These are phyloP conservation scores for Hemileia vastatrix DNA, from an alignment of 1,284 basidiomycete genomes.

Conservation along the genomic window DNA sequence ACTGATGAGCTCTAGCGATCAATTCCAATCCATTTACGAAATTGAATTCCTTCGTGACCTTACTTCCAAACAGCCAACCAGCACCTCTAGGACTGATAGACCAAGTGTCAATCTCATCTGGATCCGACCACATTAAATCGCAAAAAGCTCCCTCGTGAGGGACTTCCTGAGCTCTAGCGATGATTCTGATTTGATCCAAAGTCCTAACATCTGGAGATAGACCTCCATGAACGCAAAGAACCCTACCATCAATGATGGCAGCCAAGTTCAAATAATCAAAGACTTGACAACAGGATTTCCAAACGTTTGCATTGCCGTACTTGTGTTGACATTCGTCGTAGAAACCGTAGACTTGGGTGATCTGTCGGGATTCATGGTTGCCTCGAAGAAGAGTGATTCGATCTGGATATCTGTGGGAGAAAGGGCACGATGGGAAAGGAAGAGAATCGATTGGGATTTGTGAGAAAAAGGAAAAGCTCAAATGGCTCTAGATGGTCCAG, in stretches of 20 bases:
- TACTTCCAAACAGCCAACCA: constrained; percentile 83
- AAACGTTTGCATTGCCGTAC: constrained; percentile 83
- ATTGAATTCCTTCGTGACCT: constrained; percentile 85
- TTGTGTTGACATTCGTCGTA: constrained; percentile 97
- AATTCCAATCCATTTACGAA: constrained; percentile 72
- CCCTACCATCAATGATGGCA: constrained; percentile 83
- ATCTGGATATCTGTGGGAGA: constrained; percentile 85
- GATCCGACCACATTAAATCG: constrained; percentile 95
- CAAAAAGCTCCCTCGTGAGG: constrained; percentile 97
- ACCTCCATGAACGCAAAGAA: constrained; percentile 84
- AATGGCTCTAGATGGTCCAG: not conserved
- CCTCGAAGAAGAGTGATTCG: constrained; percentile 80
- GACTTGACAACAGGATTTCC: constrained; percentile 90
- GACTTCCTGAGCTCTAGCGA: constrained; percentile 88
- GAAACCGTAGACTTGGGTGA: constrained; percentile 96
- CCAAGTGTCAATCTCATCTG: constrained; percentile 91
- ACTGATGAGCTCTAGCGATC: constrained; percentile 84
- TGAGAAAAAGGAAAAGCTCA: not conserved
- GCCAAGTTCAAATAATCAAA: constrained; percentile 91
- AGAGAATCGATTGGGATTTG: constrained; percentile 69
- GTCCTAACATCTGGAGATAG: constrained; percentile 84
- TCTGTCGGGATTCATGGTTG: constrained; percentile 90
- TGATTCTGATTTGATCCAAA: constrained; percentile 78
- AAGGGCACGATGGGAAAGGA: constrained; percentile 98
- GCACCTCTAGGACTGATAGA: constrained; percentile 87